phyloP scores from a whole-genome alignment of 2,329 filamentous ascomycete genomes.

The Trichoderma citrinoviride region DNA sequence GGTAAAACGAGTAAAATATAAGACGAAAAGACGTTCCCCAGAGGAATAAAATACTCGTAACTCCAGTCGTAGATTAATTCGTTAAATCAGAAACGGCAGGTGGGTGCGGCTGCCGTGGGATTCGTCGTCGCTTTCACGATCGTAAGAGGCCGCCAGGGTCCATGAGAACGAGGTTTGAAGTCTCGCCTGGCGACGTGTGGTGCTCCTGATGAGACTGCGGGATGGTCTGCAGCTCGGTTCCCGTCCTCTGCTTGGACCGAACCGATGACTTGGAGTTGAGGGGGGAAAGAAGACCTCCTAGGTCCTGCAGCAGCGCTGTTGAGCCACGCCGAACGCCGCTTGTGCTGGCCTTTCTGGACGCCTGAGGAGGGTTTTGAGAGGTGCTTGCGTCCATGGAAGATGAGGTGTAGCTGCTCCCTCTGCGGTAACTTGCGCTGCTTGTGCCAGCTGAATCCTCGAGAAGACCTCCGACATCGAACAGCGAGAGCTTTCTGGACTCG shows the following conservation, averaged over 20 bases:
- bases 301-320: constrained; percentile 56
- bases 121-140: constrained; percentile 24
- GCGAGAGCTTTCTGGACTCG: constrained; percentile 56
- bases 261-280: constrained; percentile 38
- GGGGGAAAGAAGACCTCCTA: constrained; percentile 56
- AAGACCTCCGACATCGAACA: constrained; percentile 81
- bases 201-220: constrained; percentile 41
- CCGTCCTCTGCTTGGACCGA: constrained; percentile 34
- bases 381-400: constrained; percentile 40
- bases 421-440: constrained; percentile 36
- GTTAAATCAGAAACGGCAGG: constrained; percentile 11
- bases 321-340: constrained; percentile 53
- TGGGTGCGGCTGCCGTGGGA: constrained; percentile 14
- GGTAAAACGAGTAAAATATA: not conserved
- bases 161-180: constrained; percentile 35
- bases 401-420: constrained; percentile 43
- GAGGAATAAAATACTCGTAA: constrained; percentile 3
- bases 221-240: constrained; percentile 48
- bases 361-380: constrained; percentile 39
- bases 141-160: constrained; percentile 44
- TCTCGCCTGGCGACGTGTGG: constrained; percentile 32
- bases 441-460: constrained; percentile 49
- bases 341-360: constrained; percentile 45
- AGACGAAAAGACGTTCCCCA: not conserved
- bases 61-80: constrained; percentile 2